Evolutionary conservation across 2,329 filamentous ascomycete species (phyloP).

Genomic region (Colletotrichum lupini): DNA sequence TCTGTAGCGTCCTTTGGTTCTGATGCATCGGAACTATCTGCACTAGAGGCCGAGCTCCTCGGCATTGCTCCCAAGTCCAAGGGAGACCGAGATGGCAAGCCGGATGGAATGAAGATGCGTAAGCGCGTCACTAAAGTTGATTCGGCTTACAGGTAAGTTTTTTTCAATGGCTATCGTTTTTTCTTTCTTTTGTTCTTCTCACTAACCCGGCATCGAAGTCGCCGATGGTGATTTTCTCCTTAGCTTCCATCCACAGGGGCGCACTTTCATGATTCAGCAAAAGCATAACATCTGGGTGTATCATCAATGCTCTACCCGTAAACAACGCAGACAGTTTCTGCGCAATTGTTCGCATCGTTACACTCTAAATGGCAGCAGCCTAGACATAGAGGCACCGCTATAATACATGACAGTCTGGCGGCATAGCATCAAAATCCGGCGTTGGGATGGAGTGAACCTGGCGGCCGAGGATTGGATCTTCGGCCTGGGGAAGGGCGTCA

Average conservation of each 20-base stretch:
- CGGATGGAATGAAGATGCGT: slow-evolving; percentile 42
- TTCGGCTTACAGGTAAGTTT: slow-evolving; percentile 50
- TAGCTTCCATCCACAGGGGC: background rate
- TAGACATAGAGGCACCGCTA: background rate
- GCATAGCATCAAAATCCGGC: slow-evolving; percentile 3
- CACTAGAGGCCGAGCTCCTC: slow-evolving; percentile 51
- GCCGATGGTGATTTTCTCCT: slow-evolving; percentile 46
- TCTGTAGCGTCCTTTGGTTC: slow-evolving; percentile 23
- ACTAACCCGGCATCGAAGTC: slow-evolving; percentile 39
- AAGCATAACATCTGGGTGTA: background rate
- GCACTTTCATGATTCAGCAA: background rate
- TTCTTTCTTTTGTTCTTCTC: background rate
- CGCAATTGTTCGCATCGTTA: background rate
- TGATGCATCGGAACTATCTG: slow-evolving; percentile 48
- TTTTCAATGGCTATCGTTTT: background rate
- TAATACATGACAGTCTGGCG: background rate
- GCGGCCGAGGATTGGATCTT: background rate
- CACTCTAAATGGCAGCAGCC: background rate
- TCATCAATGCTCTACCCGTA: background rate
- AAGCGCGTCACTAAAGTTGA: slow-evolving; percentile 47
- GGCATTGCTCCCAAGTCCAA: slow-evolving; percentile 45
- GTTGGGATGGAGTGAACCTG: background rate
- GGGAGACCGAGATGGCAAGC: slow-evolving; percentile 42
- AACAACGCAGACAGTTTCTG: slow-evolving; percentile 3
- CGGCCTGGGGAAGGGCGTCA: background rate